A percentile compares a stretch with the other conserved stretches of the same genome.
Evolutionary conservation across 495 filamentous ascomycete genomes (phyloP).

Genomic region (Recurvomyces mirabilis): DNA sequence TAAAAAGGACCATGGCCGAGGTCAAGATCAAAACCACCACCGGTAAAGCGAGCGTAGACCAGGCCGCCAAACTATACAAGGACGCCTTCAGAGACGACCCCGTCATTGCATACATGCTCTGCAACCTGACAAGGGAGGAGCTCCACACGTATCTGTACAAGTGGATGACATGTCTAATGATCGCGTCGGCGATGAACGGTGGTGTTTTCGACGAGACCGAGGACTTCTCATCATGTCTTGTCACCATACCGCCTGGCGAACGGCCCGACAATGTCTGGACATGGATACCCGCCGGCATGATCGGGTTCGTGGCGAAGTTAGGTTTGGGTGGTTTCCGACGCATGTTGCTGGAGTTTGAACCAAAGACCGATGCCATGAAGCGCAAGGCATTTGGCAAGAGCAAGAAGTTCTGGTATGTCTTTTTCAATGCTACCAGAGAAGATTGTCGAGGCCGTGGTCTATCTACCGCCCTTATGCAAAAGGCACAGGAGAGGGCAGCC

Average conservation of each 20-base stretch:
- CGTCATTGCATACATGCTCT: background rate
- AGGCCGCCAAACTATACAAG: background rate
- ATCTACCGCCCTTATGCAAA: slow-evolving; percentile 1
- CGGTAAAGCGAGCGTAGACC: background rate
- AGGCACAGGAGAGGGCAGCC: slow-evolving; percentile 2
- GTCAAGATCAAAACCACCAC: no score
- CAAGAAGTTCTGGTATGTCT: slow-evolving; percentile 15
- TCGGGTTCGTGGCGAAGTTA: slow-evolving; percentile 3
- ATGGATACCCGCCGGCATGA: slow-evolving; percentile 6
- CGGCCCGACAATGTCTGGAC: slow-evolving; percentile 14
- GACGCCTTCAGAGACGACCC: background rate
- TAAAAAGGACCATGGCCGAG: no score
- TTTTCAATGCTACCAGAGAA: slow-evolving; percentile 8
- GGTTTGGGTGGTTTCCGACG: slow-evolving; percentile 3
- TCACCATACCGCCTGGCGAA: slow-evolving; percentile 10
- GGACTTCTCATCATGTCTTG: slow-evolving; percentile 4
- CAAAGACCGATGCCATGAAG: slow-evolving; percentile 1
- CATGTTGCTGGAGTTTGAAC: slow-evolving; percentile 8
- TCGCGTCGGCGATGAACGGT: slow-evolving; percentile 8
- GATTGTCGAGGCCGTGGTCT: slow-evolving; percentile 14
- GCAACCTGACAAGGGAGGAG: background rate
- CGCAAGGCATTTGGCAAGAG: background rate
- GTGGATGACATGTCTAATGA: slow-evolving; percentile 1
- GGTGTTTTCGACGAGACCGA: slow-evolving; percentile 8
- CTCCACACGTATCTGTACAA: background rate